A percentile compares a stretch with the other conserved stretches of the same genome.
Conservation (phyloP, 208 protist species). For the Trypanosomatidae sp. region DNA sequence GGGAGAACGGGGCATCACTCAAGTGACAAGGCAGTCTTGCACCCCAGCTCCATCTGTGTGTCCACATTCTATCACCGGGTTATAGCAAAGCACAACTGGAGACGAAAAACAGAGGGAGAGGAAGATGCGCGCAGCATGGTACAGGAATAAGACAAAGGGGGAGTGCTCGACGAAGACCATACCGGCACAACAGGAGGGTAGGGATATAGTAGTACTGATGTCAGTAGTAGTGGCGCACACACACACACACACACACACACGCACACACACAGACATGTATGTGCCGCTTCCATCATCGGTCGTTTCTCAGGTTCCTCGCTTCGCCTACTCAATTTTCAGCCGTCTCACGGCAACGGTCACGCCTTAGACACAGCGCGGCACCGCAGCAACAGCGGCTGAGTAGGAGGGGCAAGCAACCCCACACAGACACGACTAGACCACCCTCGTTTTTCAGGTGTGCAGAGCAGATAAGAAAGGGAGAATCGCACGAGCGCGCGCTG, state of each 20-base stretch:
- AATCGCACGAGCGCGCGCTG: background rate
- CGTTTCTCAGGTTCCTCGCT: background rate
- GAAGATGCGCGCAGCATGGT: background rate
- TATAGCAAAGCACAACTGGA: background rate
- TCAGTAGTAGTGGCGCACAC: background rate
- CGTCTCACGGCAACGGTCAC: background rate
- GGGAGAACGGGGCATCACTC: background rate
- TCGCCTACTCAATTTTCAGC: background rate
- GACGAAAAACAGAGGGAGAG: background rate
- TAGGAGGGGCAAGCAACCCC: background rate
- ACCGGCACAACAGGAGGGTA: background rate
- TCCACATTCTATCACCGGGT: background rate
- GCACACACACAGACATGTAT: background rate
- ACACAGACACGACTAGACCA: background rate
- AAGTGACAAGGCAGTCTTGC: background rate
- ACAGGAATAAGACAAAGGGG: background rate
- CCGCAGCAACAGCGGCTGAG: background rate
- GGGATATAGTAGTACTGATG: background rate
- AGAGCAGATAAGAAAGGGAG: background rate
- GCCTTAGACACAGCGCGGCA: background rate
- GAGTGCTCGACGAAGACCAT: background rate
- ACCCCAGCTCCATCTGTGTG: background rate
- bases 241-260: background rate
- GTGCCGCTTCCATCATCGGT: background rate
- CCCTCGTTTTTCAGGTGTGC: background rate